Evolutionary conservation across 2,329 filamentous ascomycete species (phyloP).

Genomic region (Xylariales sp.): DNA sequence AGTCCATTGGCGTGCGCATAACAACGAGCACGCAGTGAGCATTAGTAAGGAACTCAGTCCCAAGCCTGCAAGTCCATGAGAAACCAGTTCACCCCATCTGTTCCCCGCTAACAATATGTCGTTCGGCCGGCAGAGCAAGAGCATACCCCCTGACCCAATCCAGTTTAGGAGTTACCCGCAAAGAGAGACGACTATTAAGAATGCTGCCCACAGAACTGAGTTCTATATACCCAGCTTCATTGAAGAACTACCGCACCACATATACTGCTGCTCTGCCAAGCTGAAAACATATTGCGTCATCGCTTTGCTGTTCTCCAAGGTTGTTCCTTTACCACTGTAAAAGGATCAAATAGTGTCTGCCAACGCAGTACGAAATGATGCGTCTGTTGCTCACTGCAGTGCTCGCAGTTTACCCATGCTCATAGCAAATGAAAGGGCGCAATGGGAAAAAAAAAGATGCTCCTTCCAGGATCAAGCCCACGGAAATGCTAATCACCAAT

Average conservation of each 20-base stretch:
- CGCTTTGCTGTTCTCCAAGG: constrained; percentile 2
- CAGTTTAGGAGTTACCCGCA: constrained; percentile 3
- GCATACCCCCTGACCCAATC: constrained; percentile 23
- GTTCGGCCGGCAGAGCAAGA: constrained; percentile 36
- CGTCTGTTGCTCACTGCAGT: constrained; percentile 62
- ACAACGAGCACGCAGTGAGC: constrained; percentile 71
- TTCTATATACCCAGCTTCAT: constrained; percentile 10
- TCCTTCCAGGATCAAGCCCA: constrained; percentile 38
- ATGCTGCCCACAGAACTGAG: constrained; percentile 15
- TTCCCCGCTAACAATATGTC: constrained; percentile 23
- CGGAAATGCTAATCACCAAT: constrained; percentile 40
- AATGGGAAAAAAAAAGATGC: constrained; percentile 29
- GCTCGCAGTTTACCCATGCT: constrained; percentile 56
- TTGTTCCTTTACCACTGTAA: constrained; percentile 20
- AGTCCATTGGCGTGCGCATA: constrained; percentile 52
- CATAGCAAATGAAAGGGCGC: constrained; percentile 36
- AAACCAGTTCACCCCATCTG: constrained; percentile 15
- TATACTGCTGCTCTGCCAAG: constrained; percentile 36
- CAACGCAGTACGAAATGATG: constrained; percentile 13
- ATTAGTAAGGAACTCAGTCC: constrained; percentile 54
- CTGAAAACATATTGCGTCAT: constrained; percentile 27
- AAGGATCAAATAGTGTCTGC: neutral
- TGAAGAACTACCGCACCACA: neutral
- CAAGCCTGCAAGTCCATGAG: constrained; percentile 20
- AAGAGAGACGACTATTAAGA: neutral